Base-by-base conservation (phyloP, 306 rosid species). In the Pyrus pyrifolia region DNA sequence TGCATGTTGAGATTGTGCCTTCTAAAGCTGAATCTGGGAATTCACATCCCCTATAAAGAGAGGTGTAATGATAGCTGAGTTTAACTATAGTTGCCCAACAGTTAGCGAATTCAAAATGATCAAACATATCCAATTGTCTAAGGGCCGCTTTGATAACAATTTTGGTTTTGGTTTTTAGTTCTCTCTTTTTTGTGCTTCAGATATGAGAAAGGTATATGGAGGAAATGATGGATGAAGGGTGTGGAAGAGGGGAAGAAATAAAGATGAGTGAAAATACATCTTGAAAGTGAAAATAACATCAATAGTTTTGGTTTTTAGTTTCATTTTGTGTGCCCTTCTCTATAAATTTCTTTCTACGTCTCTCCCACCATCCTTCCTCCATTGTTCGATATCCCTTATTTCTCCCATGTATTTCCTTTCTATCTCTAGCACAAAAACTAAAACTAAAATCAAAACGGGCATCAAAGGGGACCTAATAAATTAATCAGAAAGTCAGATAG, bases 1-100 rank as follows among this genome's bases (percentile, higher is more conserved):
- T 76, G 25, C 57, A 35, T 52, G 45, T 52, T 81, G 63, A 70
- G 35, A 74, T 78, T 67, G 59, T 52, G 55, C 21, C 52, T 68
- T 58, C 58, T 67, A 55, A 73, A 78, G 19, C 75, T 25, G 21
- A 44, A 59, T 55, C 44, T 11, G 7, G 69, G 23, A 44, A 74
- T 62, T 21, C 11, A 29, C n/a, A 22, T 72, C 21, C 55, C 70
- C 22, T 31, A 42, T 51, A 23, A 76, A 11, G 63, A 76, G 40
- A 67, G 58, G 65, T 76, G 63, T 49, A 72, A 33, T 35, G 30
- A 73, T 22, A 27, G 19, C 44, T 17, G 45, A 55, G 22, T 58
- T 17, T 70, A 51, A 17, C 22, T 46, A 25, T 8, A 25, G 25
- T 22, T 15, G 29, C 25, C 25, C 42, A 51, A 70, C 18, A 3